Evolutionary conservation across 169 alveolate genomes (phyloP).

Genomic region (Gregarina niphandrodes): DNA sequence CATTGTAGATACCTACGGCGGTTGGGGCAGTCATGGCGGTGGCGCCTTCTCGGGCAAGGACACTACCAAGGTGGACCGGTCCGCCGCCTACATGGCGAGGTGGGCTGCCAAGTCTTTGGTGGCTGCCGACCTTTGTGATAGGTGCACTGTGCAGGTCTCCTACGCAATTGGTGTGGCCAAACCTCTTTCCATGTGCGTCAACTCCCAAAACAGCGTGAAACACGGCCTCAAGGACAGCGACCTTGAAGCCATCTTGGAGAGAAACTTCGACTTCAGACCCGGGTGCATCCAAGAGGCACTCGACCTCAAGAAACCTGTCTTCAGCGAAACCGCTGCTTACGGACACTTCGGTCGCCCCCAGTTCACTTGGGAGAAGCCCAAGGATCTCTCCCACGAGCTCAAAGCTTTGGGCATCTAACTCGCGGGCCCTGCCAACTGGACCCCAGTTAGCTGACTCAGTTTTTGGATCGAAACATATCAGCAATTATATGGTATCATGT

Average conservation of each 20-base stretch:
- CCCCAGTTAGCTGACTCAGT: too few species aligned
- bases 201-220: slow-evolving; percentile 70
- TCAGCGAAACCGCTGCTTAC: slow-evolving; percentile 67
- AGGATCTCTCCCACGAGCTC: too few species aligned
- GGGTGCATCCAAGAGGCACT: slow-evolving; percentile 74
- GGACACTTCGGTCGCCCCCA: slow-evolving; percentile 91
- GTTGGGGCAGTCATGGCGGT: slow-evolving; percentile 99
- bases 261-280: slow-evolving; percentile 83
- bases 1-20: slow-evolving; percentile 93
- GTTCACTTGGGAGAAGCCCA: slow-evolving; percentile 74
- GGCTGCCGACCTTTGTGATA: slow-evolving; percentile 56
- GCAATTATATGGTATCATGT: too few species aligned
- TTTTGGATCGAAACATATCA: too few species aligned
- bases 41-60: slow-evolving; percentile 99
- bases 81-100: slow-evolving; percentile 86
- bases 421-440: too few species aligned
- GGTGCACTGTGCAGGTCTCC: slow-evolving; percentile 73
- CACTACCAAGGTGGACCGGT: slow-evolving; percentile 83
- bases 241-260: slow-evolving; percentile 53
- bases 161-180: slow-evolving; percentile 87
- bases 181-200: slow-evolving; percentile 82
- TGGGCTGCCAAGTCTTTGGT: slow-evolving; percentile 84
- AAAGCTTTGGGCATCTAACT: too few species aligned
- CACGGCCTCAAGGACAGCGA: slow-evolving; percentile 66
- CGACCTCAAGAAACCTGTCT: slow-evolving; percentile 61